phyloP scores from a whole-genome alignment of 2,329 filamentous ascomycete genomes.

The Neonectria hederae region DNA sequence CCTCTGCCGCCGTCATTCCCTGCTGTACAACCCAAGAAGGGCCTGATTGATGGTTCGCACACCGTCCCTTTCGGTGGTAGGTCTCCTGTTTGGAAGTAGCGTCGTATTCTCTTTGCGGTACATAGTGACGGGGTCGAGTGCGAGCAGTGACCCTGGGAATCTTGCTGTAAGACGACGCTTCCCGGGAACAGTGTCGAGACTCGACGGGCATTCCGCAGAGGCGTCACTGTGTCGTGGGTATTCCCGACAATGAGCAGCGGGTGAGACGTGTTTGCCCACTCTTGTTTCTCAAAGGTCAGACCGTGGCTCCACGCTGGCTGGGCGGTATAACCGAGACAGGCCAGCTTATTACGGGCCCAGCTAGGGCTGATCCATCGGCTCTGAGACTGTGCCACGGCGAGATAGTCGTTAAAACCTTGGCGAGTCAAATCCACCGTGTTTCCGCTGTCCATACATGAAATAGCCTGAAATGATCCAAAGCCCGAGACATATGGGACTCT shows the following conservation, averaged over 20 bases:
- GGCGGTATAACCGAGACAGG: constrained; percentile 21
- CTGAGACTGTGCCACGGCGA: constrained; percentile 18
- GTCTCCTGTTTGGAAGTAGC: constrained; percentile 33
- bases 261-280: constrained; percentile 25
- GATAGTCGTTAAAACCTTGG: constrained; percentile 25
- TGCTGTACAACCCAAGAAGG: constrained; percentile 15
- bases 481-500: constrained; percentile 4
- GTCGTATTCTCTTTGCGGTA: constrained; percentile 23
- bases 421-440: constrained; percentile 16
- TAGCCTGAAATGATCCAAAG: constrained; percentile 14
- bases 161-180: constrained; percentile 35
- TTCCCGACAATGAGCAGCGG: constrained; percentile 28
- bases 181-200: constrained; percentile 32
- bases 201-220: constrained; percentile 47
- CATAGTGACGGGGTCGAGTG: constrained; percentile 22
- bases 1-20: not conserved
- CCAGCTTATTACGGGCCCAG: constrained; percentile 26
- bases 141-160: constrained; percentile 34
- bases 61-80: constrained; percentile 27
- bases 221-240: constrained; percentile 53
- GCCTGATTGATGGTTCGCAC: constrained; percentile 25
- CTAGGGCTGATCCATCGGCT: constrained; percentile 23
- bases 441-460: constrained; percentile 25
- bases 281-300: constrained; percentile 4
- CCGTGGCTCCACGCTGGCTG: constrained; percentile 26